Percentiles rank a stretch among this genome's conserved stretches.
phyloP scores from a whole-genome alignment of 139 green algal genomes.

The Closterium sp. region DNA sequence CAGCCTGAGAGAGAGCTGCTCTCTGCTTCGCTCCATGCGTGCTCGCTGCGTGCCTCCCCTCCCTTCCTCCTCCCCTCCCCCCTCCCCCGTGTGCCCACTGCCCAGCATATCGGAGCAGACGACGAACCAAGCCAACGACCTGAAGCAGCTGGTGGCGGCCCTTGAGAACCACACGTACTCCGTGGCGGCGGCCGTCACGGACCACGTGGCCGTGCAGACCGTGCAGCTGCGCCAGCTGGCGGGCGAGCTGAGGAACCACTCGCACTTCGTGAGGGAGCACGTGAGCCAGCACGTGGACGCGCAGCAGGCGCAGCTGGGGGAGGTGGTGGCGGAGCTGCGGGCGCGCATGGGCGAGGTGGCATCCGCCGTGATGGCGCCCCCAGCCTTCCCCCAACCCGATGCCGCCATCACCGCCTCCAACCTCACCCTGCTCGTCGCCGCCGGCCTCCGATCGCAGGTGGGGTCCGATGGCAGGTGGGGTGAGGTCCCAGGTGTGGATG shows the following conservation, averaged over 20 bases:
- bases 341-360: neutral
- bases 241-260: neutral
- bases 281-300: neutral
- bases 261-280: neutral
- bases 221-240: neutral
- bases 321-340: neutral
- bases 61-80: neutral
- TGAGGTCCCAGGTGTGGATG: neutral
- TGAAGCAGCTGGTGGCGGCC: conserved; percentile 3
- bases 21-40: neutral
- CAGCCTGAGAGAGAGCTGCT: too few species aligned
- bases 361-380: neutral
- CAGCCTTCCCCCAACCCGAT: neutral
- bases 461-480: neutral
- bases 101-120: conserved; percentile 7
- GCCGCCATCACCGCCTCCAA: neutral
- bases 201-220: neutral
- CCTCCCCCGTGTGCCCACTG: neutral
- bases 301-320: neutral
- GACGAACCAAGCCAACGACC: neutral
- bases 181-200: neutral
- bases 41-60: neutral
- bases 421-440: neutral
- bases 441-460: neutral
- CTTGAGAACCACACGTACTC: conserved; percentile 4